Percentiles rank a stretch among this genome's conserved stretches.
These are phyloP conservation scores for Globisporangium lucens DNA, from an alignment of 352 stramenopile species.

Conservation along the genomic window DNA sequence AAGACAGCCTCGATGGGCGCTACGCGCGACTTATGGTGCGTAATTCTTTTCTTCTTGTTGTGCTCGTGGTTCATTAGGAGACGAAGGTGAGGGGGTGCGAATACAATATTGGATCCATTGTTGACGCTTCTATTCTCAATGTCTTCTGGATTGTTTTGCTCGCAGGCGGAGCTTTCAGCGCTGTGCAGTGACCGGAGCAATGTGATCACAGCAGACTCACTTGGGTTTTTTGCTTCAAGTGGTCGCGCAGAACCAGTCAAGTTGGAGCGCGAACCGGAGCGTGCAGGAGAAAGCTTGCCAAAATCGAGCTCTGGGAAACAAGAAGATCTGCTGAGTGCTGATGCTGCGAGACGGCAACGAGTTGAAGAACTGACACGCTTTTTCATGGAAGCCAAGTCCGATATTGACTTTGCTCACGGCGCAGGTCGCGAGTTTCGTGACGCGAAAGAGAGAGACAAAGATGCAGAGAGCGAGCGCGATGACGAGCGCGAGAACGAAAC, in stretches of 20 bases:
- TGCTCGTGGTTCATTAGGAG: background rate
- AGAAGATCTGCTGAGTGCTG: constrained; percentile 69
- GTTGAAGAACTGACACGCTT: constrained; percentile 87
- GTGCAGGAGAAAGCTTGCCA: constrained; percentile 18
- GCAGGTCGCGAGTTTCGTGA: constrained; percentile 68
- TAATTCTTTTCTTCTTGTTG: background rate
- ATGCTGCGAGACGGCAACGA: constrained; percentile 70
- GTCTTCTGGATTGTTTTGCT: background rate
- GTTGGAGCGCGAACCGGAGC: constrained; percentile 62
- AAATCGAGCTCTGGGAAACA: constrained; percentile 28
- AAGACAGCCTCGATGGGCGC: constrained; percentile 63
- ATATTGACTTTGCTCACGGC: constrained; percentile 86
- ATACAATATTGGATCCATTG: background rate
- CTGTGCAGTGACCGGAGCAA: constrained; percentile 74
- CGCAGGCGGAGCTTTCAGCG: constrained; percentile 54
- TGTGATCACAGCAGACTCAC: constrained; percentile 70
- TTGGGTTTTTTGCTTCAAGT: constrained; percentile 59
- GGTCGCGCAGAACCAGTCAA: constrained; percentile 70
- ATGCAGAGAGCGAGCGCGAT: constrained; percentile 58
- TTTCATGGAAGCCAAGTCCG: constrained; percentile 89
- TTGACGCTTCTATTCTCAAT: background rate
- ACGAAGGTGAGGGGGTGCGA: background rate
- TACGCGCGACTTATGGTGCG: constrained; percentile 75
- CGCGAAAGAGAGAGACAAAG: constrained; percentile 66
- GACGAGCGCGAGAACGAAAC: constrained; percentile 57